A percentile compares a stretch with the other conserved stretches of the same genome.
phyloP scores from a whole-genome alignment of 129 eudicot genomes.

The Centella asiatica region DNA sequence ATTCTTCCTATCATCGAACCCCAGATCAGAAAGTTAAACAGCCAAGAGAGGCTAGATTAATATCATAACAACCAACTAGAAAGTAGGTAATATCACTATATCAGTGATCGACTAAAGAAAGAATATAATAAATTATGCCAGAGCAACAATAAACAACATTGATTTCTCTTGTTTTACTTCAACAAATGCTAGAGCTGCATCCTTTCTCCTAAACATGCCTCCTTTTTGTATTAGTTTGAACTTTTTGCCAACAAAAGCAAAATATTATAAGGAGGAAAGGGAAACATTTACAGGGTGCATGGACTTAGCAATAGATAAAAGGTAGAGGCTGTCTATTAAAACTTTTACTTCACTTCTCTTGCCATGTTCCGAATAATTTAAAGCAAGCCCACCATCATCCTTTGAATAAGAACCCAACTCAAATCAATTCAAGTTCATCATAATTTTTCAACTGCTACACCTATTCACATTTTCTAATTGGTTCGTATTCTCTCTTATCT shows the following conservation, averaged over 20 bases:
- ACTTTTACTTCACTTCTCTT: no score
- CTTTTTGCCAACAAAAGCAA: neutral
- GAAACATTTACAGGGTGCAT: neutral
- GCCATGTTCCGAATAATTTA: no score
- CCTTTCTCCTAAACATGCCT: neutral
- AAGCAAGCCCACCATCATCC: no score
- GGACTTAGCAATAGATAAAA: neutral
- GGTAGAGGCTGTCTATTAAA: neutral
- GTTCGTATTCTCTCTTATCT: no score
- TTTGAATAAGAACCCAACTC: no score
- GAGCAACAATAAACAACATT: neutral
- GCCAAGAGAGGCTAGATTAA: neutral
- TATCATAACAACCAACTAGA: no score
- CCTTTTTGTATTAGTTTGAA: neutral
- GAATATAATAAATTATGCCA: neutral
- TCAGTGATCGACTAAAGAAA: neutral
- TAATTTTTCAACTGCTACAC: no score
- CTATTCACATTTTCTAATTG: no score
- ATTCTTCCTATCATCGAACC: neutral
- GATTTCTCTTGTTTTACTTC: neutral
- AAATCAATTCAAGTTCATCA: no score
- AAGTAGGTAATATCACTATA: no score
- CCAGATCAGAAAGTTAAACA: neutral
- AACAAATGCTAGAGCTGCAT: neutral
- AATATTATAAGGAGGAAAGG: neutral